Conservation (phyloP, 176 grass and related monocot species). For the Rhynchospora pubera region DNA sequence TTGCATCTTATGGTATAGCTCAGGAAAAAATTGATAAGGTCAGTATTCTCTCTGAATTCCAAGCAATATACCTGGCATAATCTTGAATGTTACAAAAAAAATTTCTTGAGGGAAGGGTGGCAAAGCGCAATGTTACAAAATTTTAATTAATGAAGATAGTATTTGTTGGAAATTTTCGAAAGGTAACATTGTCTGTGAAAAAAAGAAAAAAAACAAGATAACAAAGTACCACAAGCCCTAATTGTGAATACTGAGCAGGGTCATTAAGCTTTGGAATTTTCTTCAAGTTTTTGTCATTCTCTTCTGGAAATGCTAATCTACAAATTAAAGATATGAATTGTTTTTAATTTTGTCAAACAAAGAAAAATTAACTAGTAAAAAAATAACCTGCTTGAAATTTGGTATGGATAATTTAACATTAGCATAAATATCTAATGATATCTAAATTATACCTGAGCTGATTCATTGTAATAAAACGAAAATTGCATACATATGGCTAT, state of each 20-base stretch:
- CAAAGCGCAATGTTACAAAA: too few species aligned
- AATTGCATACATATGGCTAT: not conserved
- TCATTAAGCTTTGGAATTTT: constrained; percentile 69
- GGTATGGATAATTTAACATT: not conserved
- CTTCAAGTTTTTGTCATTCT: constrained; percentile 65
- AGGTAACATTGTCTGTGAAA: not conserved
- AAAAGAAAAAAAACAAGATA: not conserved
- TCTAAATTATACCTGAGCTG: not conserved
- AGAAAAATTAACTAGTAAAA: not conserved
- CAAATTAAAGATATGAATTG: constrained; percentile 7
- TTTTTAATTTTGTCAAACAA: constrained; percentile 4
- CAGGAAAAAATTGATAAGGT: not conserved
- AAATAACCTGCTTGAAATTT: not conserved
- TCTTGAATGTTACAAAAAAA: too few species aligned
- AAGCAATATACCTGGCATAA: too few species aligned
- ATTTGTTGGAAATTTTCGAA: not conserved
- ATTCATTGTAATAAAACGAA: not conserved
- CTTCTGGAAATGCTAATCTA: constrained; percentile 86
- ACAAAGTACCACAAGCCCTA: constrained; percentile 53
- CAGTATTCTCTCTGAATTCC: too few species aligned
- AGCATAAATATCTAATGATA: not conserved
- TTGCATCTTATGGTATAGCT: not conserved
- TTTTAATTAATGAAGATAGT: too few species aligned
- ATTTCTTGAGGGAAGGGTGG: too few species aligned
- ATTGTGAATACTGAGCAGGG: constrained; percentile 61